Percentiles rank a stretch among this genome's conserved stretches.
These are phyloP conservation scores for Candida montana DNA, from an alignment of 805 yeast species.

Conservation along the genomic window DNA sequence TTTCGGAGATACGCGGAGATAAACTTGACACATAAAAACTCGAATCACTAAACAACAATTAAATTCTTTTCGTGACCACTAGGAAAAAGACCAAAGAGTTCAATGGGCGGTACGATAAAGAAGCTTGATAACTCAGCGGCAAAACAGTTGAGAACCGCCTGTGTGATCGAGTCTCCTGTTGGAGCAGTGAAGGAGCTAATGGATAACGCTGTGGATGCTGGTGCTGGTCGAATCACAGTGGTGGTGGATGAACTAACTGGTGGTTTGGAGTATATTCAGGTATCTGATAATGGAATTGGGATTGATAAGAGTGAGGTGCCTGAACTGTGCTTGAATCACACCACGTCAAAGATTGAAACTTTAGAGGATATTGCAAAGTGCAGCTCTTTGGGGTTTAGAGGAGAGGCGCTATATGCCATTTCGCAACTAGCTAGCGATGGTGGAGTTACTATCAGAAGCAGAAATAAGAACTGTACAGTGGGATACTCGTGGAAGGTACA, in stretches of 20 bases:
- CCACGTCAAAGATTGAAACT: constrained; percentile 37
- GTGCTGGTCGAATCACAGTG: constrained; percentile 46
- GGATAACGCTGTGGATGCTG: constrained; percentile 86
- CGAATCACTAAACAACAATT: too few relatives aligned
- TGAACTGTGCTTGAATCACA: constrained; percentile 31
- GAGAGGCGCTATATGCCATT: constrained; percentile 41
- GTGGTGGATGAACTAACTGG: constrained; percentile 66
- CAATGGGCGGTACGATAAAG: background rate
- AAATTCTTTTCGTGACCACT: too few relatives aligned
- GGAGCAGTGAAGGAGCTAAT: constrained; percentile 86
- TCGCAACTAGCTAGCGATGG: constrained; percentile 24
- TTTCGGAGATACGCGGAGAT: background rate
- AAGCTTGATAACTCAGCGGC: background rate
- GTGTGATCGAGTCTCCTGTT: constrained; percentile 46
- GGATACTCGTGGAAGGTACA: constrained; percentile 4
- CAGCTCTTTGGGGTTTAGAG: constrained; percentile 42
- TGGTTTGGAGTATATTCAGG: constrained; percentile 58
- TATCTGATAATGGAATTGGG: constrained; percentile 39
- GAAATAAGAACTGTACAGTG: constrained; percentile 19
- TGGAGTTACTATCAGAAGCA: constrained; percentile 27
- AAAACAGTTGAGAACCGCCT: background rate
- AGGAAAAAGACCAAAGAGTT: too few relatives aligned
- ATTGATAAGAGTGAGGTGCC: constrained; percentile 27
- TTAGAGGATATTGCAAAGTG: constrained; percentile 27
- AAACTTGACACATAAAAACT: background rate